Evolutionary conservation across 495 filamentous ascomycete species (phyloP), one percentile per base, ranked within the genome.

Genomic region (Opeltia flavorubescens): DNA sequence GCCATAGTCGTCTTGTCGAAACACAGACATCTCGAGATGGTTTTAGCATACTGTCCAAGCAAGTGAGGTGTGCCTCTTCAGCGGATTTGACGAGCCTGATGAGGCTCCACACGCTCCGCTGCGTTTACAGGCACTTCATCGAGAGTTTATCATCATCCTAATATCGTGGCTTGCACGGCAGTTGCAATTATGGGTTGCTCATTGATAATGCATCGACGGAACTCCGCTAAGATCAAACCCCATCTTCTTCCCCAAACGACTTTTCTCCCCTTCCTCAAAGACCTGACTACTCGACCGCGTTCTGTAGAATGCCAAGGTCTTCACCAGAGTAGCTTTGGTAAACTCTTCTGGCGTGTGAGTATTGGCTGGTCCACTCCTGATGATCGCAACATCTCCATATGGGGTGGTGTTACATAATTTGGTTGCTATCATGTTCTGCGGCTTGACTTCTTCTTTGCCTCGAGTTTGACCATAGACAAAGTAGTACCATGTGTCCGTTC

Each of bases 401-500:
- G 11, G 11, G 18, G 18, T 20, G 12, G 15, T n/a, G 36, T 23
- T 8, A 9, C 12, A 40, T 8, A 20, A n/a, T 23, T 18, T 40
- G 18, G 5, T 40, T 20, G 23, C 36, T 4, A 20, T 11, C 3
- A 20, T 20, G 18, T 40, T 40, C 17, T 40, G 18, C 34, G 36
- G n/a, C 17, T 18, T 18, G 18, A n/a, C 36, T 3, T 40, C 36
- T 4, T 11, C 23, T 13, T 31, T 31, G 29, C 29, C 29, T 13
- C 13, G 6, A 6, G 29, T 6, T 7, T 40, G 36, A 23, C 28
- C 51, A 23, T 42, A 43, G 20, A 44, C 42, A 13, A 27, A 44
- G 20, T 44, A 44, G 20, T 44, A 44, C 50, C 49, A 53, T 2
- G 39, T 25, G 39, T 51, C 44, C 2, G 30, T 41, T 4, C 45